phyloP scores from a whole-genome alignment of 495 filamentous ascomycete species.

The Podospora fimiseda region DNA sequence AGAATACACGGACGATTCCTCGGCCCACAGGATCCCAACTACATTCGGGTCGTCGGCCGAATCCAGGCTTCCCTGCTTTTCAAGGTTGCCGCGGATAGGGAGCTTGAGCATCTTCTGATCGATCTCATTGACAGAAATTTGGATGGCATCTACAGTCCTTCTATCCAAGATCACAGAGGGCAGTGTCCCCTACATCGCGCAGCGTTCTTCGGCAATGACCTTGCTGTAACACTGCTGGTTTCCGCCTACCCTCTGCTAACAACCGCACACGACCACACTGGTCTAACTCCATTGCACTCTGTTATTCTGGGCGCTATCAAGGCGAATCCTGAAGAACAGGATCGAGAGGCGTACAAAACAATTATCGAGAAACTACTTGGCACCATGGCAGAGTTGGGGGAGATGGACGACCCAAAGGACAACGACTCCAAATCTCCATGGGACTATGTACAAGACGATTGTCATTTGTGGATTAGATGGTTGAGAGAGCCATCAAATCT shows the following conservation, averaged over 20 bases:
- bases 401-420: neutral
- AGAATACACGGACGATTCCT: neutral
- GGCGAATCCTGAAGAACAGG: neutral
- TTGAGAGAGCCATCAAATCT: neutral
- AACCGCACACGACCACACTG: neutral
- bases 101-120: neutral
- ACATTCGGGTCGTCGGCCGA: neutral
- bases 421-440: neutral
- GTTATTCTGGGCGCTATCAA: neutral
- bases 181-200: neutral
- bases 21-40: conserved; percentile 4
- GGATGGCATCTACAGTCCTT: neutral
- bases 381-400: neutral
- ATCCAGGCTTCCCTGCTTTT: neutral
- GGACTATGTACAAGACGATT: neutral
- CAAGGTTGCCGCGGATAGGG: neutral
- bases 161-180: neutral
- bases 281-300: neutral
- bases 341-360: neutral
- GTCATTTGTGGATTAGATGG: neutral
- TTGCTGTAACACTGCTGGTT: neutral
- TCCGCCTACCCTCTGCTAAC: neutral
- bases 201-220: neutral
- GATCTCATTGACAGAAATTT: neutral
- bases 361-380: conserved; percentile 2